phyloP scores from a whole-genome alignment of 2,329 filamentous ascomycete species.

The Fusarium buxicola region DNA sequence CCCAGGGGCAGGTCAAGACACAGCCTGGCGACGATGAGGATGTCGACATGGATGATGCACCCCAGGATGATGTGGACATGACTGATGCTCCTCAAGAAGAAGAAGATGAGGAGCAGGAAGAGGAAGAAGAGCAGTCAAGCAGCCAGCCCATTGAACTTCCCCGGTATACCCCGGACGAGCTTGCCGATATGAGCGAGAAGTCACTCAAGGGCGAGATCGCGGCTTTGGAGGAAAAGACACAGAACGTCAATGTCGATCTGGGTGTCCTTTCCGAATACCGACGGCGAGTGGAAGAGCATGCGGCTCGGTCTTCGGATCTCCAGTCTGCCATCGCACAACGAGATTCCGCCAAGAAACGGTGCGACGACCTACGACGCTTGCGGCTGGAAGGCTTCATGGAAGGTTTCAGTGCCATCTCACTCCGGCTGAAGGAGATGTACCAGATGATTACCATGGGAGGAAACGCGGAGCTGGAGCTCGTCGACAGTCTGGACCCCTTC shows the following conservation, averaged over 20 bases:
- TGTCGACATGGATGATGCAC: conserved; percentile 49
- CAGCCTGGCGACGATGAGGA: conserved; percentile 47
- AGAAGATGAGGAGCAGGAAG: conserved; percentile 44
- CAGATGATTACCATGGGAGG: conserved; percentile 99
- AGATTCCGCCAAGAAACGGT: conserved; percentile 89
- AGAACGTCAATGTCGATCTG: conserved; percentile 88
- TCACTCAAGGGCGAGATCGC: conserved; percentile 71
- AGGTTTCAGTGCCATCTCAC: conserved; percentile 92
- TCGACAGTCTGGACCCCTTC: conserved; percentile 96
- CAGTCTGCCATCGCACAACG: conserved; percentile 80
- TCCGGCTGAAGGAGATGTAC: conserved; percentile 99
- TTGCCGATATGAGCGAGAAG: conserved; percentile 73
- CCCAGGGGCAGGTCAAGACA: conserved; percentile 44
- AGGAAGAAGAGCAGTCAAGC: conserved; percentile 41
- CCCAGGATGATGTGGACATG: conserved; percentile 48
- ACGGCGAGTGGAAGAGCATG: conserved; percentile 84
- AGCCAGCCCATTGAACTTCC: conserved; percentile 72
- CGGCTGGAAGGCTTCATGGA: conserved; percentile 98
- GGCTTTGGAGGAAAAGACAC: conserved; percentile 75
- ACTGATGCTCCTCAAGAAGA: conserved; percentile 48
- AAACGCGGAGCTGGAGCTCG: conserved; percentile 96
- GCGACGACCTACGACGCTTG: conserved; percentile 89
- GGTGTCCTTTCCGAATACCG: conserved; percentile 90
- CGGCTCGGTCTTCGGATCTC: conserved; percentile 84
- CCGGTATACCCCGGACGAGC: conserved; percentile 78